phyloP scores from a whole-genome alignment of 2,329 filamentous ascomycete genomes.

The Trichoderma citrinoviride region DNA sequence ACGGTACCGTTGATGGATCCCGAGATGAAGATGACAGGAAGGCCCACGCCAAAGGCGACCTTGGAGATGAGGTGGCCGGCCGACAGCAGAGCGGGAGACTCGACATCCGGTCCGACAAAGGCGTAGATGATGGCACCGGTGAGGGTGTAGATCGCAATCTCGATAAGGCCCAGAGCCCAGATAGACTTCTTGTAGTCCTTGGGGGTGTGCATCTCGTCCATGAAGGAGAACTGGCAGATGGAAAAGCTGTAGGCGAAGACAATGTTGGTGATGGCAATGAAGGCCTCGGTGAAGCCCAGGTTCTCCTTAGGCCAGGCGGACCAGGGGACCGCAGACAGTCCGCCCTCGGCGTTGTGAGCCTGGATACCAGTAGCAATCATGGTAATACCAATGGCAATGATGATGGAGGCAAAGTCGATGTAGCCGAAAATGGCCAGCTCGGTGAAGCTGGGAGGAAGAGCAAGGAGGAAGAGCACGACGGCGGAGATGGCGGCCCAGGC shows the following conservation, averaged over 20 bases:
- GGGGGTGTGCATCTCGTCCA: slow-evolving; percentile 54
- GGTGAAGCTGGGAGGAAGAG: slow-evolving; percentile 48
- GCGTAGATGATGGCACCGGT: slow-evolving; percentile 67
- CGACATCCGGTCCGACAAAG: slow-evolving; percentile 62
- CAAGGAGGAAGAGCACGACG: slow-evolving; percentile 45
- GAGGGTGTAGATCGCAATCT: slow-evolving; percentile 64
- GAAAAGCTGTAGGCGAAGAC: slow-evolving; percentile 65
- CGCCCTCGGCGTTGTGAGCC: slow-evolving; percentile 33
- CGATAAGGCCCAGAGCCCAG: slow-evolving; percentile 58
- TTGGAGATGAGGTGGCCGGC: slow-evolving; percentile 59
- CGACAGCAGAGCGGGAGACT: slow-evolving; percentile 66
- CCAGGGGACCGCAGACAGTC: slow-evolving; percentile 38
- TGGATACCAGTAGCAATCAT: slow-evolving; percentile 63
- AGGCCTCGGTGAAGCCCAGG: slow-evolving; percentile 52
- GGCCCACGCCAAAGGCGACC: slow-evolving; percentile 66
- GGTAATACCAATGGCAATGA: slow-evolving; percentile 61
- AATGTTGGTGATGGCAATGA: slow-evolving; percentile 65
- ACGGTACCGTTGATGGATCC: slow-evolving; percentile 65
- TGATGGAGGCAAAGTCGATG: slow-evolving; percentile 60
- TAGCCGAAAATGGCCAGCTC: slow-evolving; percentile 51
- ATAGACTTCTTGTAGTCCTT: slow-evolving; percentile 54
- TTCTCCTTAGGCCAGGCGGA: slow-evolving; percentile 46
- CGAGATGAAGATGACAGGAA: slow-evolving; percentile 72
- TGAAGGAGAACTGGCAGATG: slow-evolving; percentile 52
- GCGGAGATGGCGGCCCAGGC: slow-evolving; percentile 47